phyloP scores from a whole-genome alignment of 1,284 basidiomycete species.

The Hypsizygus ulmarius region DNA sequence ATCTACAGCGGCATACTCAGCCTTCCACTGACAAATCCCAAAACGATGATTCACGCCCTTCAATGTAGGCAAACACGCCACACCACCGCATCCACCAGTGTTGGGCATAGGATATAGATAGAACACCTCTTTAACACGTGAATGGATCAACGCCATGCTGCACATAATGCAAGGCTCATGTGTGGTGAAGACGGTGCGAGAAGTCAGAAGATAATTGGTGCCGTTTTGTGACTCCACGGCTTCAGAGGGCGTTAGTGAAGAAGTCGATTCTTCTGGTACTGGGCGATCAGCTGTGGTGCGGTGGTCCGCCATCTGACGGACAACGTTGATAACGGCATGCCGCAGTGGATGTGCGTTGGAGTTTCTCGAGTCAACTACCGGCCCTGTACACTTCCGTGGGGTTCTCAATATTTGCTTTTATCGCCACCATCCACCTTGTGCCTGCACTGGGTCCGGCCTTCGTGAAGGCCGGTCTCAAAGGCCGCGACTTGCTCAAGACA shows the following conservation, averaged over 20 bases:
- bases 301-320: conserved; percentile 64
- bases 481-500: conserved; percentile 79
- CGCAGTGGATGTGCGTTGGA: conserved; percentile 74
- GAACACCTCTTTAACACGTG: conserved; percentile 81
- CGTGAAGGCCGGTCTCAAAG: conserved; percentile 73
- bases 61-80: conserved; percentile 68
- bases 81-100: conserved; percentile 75
- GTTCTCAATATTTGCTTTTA: conserved; percentile 76
- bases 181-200: conserved; percentile 78
- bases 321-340: conserved; percentile 78
- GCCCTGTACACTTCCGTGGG: conserved; percentile 74
- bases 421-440: conserved; percentile 70
- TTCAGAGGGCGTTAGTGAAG: conserved; percentile 9
- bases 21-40: conserved; percentile 61
- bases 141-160: conserved; percentile 90
- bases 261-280: conserved; percentile 6
- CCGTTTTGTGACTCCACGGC: conserved; percentile 46
- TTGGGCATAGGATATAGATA: conserved; percentile 69
- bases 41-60: conserved; percentile 85
- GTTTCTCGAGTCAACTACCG: conserved; percentile 71
- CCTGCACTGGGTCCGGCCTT: conserved; percentile 76
- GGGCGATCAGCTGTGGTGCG: conserved; percentile 33
- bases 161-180: conserved; percentile 98
- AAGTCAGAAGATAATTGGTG: conserved; percentile 82
- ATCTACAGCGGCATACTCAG: background rate